Conservation (phyloP, 2,329 filamentous ascomycete species). For the Ophiosphaerella herpotricha region DNA sequence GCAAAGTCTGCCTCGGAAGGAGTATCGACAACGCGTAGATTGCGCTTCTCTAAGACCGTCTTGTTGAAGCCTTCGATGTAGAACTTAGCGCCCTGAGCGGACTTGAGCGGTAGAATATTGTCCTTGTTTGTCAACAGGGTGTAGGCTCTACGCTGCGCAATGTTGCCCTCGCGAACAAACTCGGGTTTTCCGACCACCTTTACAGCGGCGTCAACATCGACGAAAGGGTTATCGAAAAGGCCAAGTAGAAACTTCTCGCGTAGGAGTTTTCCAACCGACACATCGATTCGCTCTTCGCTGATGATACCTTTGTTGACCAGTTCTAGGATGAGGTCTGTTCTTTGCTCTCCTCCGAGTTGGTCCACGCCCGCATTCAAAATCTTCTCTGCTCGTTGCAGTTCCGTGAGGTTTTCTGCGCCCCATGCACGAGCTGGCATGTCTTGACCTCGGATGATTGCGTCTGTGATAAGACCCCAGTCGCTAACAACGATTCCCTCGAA, state of each 20-base stretch:
- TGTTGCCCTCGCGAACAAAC: slow-evolving; percentile 47
- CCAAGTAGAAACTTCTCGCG: slow-evolving; percentile 58
- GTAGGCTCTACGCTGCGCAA: slow-evolving; percentile 45
- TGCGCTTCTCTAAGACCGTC: slow-evolving; percentile 36
- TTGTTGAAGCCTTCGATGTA: slow-evolving; percentile 45
- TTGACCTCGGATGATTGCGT: slow-evolving; percentile 49
- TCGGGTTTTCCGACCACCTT: slow-evolving; percentile 52
- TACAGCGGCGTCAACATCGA: slow-evolving; percentile 51
- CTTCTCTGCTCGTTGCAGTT: slow-evolving; percentile 48
- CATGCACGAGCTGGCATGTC: slow-evolving; percentile 56
- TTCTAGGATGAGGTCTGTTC: slow-evolving; percentile 56
- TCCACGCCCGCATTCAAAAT: slow-evolving; percentile 59
- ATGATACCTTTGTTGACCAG: slow-evolving; percentile 50
- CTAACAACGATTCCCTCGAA: slow-evolving; percentile 59
- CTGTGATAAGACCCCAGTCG: slow-evolving; percentile 60
- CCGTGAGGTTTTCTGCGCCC: slow-evolving; percentile 55
- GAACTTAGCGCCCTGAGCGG: slow-evolving; percentile 27
- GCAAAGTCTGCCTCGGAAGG: slow-evolving; percentile 50
- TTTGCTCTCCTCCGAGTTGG: slow-evolving; percentile 57
- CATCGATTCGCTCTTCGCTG: slow-evolving; percentile 52
- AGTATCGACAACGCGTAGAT: slow-evolving; percentile 39
- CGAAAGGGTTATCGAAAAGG: slow-evolving; percentile 58
- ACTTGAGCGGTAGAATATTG: slow-evolving; percentile 34
- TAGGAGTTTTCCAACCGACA: slow-evolving; percentile 53
- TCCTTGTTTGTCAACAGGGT: slow-evolving; percentile 46